Evolutionary conservation across 2,329 filamentous ascomycete genomes (phyloP), one percentile per base, ranked within the genome.

Genomic region (Graphilbum sp.): DNA sequence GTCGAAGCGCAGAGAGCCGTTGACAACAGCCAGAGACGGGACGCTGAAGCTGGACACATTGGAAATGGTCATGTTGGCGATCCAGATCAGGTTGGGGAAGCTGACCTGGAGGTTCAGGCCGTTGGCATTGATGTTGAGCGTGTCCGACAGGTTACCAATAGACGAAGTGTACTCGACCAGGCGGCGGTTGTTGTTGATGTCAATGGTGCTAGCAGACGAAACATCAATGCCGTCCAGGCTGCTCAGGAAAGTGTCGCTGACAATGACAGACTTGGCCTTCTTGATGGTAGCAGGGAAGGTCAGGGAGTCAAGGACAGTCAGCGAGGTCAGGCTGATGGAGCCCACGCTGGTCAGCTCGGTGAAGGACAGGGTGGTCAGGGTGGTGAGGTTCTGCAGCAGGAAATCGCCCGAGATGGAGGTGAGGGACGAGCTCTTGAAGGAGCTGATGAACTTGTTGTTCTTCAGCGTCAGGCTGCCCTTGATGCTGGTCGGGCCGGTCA

Each of bases 111-210:
- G 70, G 47, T 75, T 66, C 47, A 71, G 63, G 53, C 79, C 79
- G 67, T 98, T 98, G 66, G 79, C 76, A 50, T 76, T 73, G 54
- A 98, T 75, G 52, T 70, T 75, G 38, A 95, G 64, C 34, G 67
- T 58, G 40, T 71, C 66, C 47, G 70, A 79, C 50, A 94, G 72
- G 62, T 82, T 88, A 57, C 69, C 69, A 42, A 96, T 69, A 55
- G 80, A 72, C 59, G 86, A 82, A 54, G 73, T 72, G 64, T 92
- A 82, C 44, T 66, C 67, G 54, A 71, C 73, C 50, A 98, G 69
- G 54, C 79, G 78, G 44, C 64, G 64, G 75, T 96, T 96, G 77
- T 94, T 94, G 71, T 83, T 79, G 61, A 98, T 79, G 57, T 82
- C 67, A 56, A 98, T 72, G 47, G 64, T 67, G 41, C 72, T 69